Evolutionary conservation across 2,329 filamentous ascomycete species (phyloP).

Genomic region (Niveomyces coronatus): DNA sequence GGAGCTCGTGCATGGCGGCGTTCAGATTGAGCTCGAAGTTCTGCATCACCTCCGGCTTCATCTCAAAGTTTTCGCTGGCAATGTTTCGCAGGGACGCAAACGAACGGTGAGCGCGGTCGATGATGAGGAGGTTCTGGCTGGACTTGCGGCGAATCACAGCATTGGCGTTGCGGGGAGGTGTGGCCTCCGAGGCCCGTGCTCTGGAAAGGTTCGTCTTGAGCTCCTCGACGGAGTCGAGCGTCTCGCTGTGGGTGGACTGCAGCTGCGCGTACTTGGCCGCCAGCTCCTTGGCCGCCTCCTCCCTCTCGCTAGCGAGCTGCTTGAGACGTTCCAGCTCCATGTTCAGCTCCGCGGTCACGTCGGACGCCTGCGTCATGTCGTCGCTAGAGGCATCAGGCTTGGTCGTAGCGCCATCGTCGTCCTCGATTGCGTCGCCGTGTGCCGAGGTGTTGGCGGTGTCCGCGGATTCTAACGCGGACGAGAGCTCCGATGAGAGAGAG

Average conservation of each 20-base stretch:
- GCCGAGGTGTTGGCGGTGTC: constrained; percentile 49
- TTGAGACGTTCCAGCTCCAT: constrained; percentile 64
- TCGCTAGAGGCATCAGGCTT: constrained; percentile 31
- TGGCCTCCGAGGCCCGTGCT: constrained; percentile 51
- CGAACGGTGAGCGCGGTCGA: constrained; percentile 85
- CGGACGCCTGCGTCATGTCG: constrained; percentile 27
- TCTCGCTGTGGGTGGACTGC: constrained; percentile 69
- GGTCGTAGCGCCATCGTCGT: constrained; percentile 33
- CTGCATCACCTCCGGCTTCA: constrained; percentile 73
- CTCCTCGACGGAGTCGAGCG: constrained; percentile 78
- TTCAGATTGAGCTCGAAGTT: constrained; percentile 90
- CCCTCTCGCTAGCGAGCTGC: constrained; percentile 62
- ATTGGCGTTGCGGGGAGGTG: constrained; percentile 53
- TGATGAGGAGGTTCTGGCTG: constrained; percentile 76
- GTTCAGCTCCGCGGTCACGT: constrained; percentile 30
- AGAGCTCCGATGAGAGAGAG: constrained; percentile 89
- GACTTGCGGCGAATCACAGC: constrained; percentile 89
- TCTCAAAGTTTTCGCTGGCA: constrained; percentile 75
- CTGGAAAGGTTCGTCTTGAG: constrained; percentile 79
- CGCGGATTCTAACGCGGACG: constrained; percentile 71
- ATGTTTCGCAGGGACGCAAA: constrained; percentile 85
- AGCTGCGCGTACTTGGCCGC: constrained; percentile 73
- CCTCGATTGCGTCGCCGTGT: constrained; percentile 39
- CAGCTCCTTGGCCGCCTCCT: constrained; percentile 62
- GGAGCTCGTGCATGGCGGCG: constrained; percentile 84